Percentiles rank a stretch among this genome's conserved stretches.
These are phyloP conservation scores for Mycena floridula DNA, from an alignment of 768 basidiomycete genomes.

Conservation along the genomic window DNA sequence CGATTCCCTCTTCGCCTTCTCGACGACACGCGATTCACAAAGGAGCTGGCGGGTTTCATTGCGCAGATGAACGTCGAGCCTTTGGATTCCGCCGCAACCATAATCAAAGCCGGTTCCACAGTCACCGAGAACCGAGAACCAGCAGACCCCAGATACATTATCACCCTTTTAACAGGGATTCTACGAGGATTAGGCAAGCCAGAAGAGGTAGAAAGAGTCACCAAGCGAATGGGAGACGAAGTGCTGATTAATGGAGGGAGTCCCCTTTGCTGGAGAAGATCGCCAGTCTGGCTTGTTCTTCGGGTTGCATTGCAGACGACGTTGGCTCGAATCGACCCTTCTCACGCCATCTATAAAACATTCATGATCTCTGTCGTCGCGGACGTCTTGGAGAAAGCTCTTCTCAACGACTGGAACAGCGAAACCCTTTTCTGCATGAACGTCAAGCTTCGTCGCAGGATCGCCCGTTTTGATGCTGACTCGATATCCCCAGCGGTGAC, in stretches of 20 bases:
- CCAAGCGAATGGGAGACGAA: constrained; percentile 42
- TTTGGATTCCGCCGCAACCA: constrained; percentile 27
- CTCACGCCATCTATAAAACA: constrained; percentile 30
- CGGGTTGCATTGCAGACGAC: constrained; percentile 40
- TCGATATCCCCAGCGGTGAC: too few species aligned
- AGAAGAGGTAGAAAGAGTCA: constrained; percentile 29
- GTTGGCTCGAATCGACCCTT: constrained; percentile 9
- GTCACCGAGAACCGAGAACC: constrained; percentile 34
- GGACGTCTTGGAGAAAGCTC: constrained; percentile 7
- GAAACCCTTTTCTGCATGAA: constrained; percentile 31
- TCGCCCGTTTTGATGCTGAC: too few species aligned
- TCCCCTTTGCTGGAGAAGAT: constrained; percentile 41
- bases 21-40: constrained; percentile 21
- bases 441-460: constrained; percentile 30
- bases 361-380: constrained; percentile 40
- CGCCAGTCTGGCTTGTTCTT: constrained; percentile 43
- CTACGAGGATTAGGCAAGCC: constrained; percentile 31
- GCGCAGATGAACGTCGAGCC: constrained; percentile 27
- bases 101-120: constrained; percentile 28
- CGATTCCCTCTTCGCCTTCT: constrained; percentile 23
- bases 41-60: constrained; percentile 33
- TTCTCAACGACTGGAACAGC: constrained; percentile 23
- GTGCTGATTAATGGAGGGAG: constrained; percentile 31
- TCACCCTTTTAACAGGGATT: constrained; percentile 42
- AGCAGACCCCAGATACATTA: constrained; percentile 40